Evolutionary conservation across 495 filamentous ascomycete genomes (phyloP).

Genomic region (Aspergillus asperescens): DNA sequence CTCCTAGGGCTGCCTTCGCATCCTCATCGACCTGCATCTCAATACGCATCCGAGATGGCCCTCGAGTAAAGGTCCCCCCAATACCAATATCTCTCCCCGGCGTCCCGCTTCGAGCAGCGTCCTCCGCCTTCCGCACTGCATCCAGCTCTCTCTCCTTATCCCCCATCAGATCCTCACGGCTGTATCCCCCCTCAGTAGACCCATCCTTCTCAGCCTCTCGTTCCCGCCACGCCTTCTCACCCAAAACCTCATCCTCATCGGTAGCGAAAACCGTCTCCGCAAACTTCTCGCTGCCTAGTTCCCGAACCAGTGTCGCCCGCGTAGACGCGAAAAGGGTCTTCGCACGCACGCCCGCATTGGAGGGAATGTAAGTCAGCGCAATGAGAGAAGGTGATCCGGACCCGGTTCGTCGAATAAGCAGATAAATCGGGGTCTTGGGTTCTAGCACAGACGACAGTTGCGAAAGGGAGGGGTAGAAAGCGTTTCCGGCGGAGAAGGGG

Average conservation of each 20-base stretch:
- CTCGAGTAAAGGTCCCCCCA: slow-evolving; percentile 57
- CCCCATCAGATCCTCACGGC: slow-evolving; percentile 65
- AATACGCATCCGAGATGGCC: slow-evolving; percentile 47
- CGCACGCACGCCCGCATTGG: slow-evolving; percentile 80
- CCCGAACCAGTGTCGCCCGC: slow-evolving; percentile 72
- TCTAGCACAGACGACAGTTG: slow-evolving; percentile 66
- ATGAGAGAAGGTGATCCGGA: slow-evolving; percentile 50
- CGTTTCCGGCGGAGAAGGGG: slow-evolving; percentile 39
- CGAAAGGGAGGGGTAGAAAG: slow-evolving; percentile 57
- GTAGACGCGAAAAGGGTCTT: slow-evolving; percentile 96
- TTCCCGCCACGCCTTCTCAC: slow-evolving; percentile 64
- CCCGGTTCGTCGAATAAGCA: slow-evolving; percentile 69
- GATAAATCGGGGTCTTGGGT: slow-evolving; percentile 71
- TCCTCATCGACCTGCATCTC: slow-evolving; percentile 64
- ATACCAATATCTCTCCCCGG: slow-evolving; percentile 49
- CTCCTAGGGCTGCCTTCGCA: slow-evolving; percentile 59
- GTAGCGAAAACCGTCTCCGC: slow-evolving; percentile 72
- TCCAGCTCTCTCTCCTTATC: slow-evolving; percentile 79
- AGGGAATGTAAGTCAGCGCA: slow-evolving; percentile 86
- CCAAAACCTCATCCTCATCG: slow-evolving; percentile 62
- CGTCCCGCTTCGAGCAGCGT: slow-evolving; percentile 69
- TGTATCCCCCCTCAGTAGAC: slow-evolving; percentile 14
- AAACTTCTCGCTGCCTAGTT: slow-evolving; percentile 88
- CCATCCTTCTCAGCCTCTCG: slow-evolving; percentile 60
- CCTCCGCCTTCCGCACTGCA: slow-evolving; percentile 74